A percentile compares a stretch with the other conserved stretches of the same genome.
Conservation (phyloP, 192 early-diverging fungal species). For the Umbelopsis ramanniana region DNA sequence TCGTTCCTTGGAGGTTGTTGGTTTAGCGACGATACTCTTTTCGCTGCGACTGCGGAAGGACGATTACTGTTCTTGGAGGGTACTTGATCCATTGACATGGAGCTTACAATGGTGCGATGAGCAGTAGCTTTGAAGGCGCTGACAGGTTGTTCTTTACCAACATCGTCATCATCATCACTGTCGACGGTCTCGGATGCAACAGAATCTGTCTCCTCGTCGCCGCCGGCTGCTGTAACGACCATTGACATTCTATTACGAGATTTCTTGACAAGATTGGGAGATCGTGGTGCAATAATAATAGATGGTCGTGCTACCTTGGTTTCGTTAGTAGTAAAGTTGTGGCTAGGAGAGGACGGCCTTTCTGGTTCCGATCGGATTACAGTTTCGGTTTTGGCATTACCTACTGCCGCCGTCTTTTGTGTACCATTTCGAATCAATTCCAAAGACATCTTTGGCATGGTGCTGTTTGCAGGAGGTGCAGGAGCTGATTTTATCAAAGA, state of each 20-base stretch:
- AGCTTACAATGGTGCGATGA: slow-evolving; percentile 7
- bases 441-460: background rate
- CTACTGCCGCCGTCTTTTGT: background rate
- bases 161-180: slow-evolving; percentile 1
- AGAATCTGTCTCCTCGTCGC: background rate
- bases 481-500: slow-evolving; percentile 6
- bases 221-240: background rate
- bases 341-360: background rate
- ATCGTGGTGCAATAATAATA: slow-evolving; percentile 16
- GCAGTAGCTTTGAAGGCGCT: slow-evolving; percentile 3
- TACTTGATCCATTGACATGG: background rate
- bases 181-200: background rate
- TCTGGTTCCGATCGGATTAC: background rate
- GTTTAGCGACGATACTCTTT: background rate
- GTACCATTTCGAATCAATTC: background rate
- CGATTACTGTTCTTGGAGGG: background rate
- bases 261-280: background rate
- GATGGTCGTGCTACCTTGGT: background rate
- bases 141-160: background rate
- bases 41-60: background rate
- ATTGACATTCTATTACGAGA: background rate
- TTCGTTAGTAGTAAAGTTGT: background rate
- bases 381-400: background rate
- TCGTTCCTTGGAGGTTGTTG: background rate
- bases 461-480: background rate